Base-by-base conservation (phyloP, 352 stramenopile species). In the Globisporangium alternatum region DNA sequence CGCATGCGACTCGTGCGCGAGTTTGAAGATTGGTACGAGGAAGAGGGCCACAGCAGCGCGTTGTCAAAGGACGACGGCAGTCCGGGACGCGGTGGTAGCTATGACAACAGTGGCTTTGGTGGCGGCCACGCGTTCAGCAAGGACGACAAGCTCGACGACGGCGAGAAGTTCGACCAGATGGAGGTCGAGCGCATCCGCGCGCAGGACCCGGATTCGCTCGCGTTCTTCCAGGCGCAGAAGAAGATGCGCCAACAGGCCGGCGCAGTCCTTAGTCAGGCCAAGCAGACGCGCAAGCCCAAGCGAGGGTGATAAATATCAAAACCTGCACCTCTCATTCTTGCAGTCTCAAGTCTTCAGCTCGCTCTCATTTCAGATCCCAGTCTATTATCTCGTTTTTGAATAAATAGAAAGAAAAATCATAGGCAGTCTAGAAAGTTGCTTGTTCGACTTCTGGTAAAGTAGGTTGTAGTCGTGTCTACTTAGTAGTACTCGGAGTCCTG, bases 221-320 rank as follows among this genome's bases (percentile, higher is more conserved):
- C 93, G 3, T 98, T 98, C 62, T 98, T 98, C 75, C 89, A 97
- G 69, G 88, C 85, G 7, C 83, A 94, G 53, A 91, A 92, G 72
- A 92, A 91, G 63, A 92, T 94, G 85, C 72, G 85, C 5, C 81
- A 92, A 56, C 75, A 80, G 5, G 68, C 68, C 0, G 63, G 53
- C 8, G 55, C 28, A 0, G 9, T 52, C 0, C 35, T 55, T 4
- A 60, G 59, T 0, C 48, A 56, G 25, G 33, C 53, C 31, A 62
- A 67, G 49, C 69, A 69, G 37, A 57, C 62, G 35, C 70, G 71
- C 41, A 78, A 78, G 58, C 67, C 49, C 41, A 74, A 76, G 57
- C 69, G 69, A 41, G 67, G 62, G 55, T 81, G 71, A 62, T 17
- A 13, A 31, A 33, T n/a, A 31, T n/a, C 45, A 52, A 28, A 31